Evolutionary conservation across 257 asterid species (phyloP).

Genomic region (Lycium ferocissimum): DNA sequence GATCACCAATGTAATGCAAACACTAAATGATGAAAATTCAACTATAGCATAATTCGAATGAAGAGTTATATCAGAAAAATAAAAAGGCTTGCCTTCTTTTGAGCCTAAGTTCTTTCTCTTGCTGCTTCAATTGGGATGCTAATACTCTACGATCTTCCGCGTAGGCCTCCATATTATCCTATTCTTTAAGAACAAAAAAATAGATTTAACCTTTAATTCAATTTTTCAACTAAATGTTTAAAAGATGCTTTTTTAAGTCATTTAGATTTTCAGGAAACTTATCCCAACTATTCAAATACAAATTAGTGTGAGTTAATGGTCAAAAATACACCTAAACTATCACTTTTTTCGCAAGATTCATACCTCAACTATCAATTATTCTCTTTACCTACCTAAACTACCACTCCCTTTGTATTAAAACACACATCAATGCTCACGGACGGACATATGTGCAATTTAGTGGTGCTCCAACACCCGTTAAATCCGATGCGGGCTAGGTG

Average conservation of each 20-base stretch:
- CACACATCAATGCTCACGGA: no score
- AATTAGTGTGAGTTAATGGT: no score
- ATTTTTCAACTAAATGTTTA: neutral
- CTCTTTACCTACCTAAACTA: no score
- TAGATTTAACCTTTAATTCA: neutral
- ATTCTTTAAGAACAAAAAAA: neutral
- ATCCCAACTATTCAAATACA: no score
- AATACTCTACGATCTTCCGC: constrained; percentile 47
- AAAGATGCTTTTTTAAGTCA: neutral
- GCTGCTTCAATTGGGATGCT: constrained; percentile 48
- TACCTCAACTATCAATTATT: no score
- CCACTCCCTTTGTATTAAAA: no score
- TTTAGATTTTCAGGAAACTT: no score
- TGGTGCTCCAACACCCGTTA: no score
- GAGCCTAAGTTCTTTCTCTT: constrained; percentile 60
- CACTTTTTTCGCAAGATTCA: no score
- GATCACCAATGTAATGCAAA: neutral
- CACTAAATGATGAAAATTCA: neutral
- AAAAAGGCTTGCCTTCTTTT: constrained; percentile 59
- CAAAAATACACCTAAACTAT: no score
- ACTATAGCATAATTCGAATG: neutral
- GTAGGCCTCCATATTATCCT: constrained; percentile 27
- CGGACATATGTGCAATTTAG: no score
- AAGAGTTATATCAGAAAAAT: neutral
- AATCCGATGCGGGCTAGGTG: no score